phyloP scores from a whole-genome alignment of 2,329 filamentous ascomycete species.

The Clonostachys solani region DNA sequence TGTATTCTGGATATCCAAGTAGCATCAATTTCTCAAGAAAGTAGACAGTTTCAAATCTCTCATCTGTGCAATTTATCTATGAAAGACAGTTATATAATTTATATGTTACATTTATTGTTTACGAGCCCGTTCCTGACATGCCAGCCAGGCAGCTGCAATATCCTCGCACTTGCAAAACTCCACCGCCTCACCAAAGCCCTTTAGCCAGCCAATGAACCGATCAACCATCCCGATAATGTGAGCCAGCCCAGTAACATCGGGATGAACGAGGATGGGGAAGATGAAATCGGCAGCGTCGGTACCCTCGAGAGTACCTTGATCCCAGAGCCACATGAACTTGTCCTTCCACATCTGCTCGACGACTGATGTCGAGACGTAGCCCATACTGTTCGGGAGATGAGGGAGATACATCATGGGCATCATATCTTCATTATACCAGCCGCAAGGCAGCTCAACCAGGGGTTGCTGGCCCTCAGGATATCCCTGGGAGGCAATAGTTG shows the following conservation, averaged over 20 bases:
- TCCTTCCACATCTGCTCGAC: slow-evolving; percentile 60
- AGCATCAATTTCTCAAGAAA: no score
- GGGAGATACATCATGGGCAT: slow-evolving; percentile 41
- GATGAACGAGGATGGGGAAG: slow-evolving; percentile 51
- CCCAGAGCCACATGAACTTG: slow-evolving; percentile 50
- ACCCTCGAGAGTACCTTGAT: slow-evolving; percentile 21
- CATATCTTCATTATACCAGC: slow-evolving; percentile 46
- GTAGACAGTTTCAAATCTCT: no score
- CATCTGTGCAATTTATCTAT: no score
- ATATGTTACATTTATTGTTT: no score
- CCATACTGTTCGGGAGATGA: slow-evolving; percentile 44
- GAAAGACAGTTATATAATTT: no score
- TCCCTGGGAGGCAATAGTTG: slow-evolving; percentile 14
- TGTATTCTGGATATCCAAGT: no score
- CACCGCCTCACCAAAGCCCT: slow-evolving; percentile 35
- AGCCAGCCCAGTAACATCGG: slow-evolving; percentile 56
- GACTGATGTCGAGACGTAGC: slow-evolving; percentile 51
- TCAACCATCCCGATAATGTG: slow-evolving; percentile 49
- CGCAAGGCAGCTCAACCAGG: slow-evolving; percentile 39
- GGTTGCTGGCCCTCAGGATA: slow-evolving; percentile 5
- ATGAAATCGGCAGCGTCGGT: slow-evolving; percentile 27
- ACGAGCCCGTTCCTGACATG: slow-evolving; percentile 5
- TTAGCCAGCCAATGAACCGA: slow-evolving; percentile 44
- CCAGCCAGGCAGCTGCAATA: slow-evolving; percentile 32
- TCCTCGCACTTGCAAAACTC: slow-evolving; percentile 37